Percentiles rank a stretch among this genome's conserved stretches.
Evolutionary conservation across 805 yeast genomes (phyloP).

Genomic region (Candida krabiensis): DNA sequence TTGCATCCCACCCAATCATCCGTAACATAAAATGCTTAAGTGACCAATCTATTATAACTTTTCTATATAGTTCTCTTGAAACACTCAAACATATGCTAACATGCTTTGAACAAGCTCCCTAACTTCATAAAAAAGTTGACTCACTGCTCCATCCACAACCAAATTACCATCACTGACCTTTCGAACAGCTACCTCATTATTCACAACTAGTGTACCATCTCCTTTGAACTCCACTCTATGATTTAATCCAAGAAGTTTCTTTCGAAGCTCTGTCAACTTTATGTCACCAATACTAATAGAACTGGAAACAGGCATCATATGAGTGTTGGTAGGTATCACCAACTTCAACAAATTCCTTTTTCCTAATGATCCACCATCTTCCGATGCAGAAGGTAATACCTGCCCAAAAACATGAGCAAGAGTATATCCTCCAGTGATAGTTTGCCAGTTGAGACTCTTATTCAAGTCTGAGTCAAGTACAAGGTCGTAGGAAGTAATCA

Average conservation of each 20-base stretch:
- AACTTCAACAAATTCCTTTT: constrained; percentile 13
- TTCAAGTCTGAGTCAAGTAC: constrained; percentile 65
- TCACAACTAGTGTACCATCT: constrained; percentile 88
- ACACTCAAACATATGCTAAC: constrained; percentile 64
- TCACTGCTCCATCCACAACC: constrained; percentile 79
- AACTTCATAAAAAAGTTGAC: constrained; percentile 74
- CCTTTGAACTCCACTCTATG: constrained; percentile 86
- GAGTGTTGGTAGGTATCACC: constrained; percentile 11
- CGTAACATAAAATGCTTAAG: too few relatives aligned
- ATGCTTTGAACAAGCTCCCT: constrained; percentile 68
- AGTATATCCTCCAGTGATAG: constrained; percentile 73
- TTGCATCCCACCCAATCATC: too few relatives aligned
- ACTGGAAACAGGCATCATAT: constrained; percentile 16
- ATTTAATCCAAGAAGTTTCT: constrained; percentile 54
- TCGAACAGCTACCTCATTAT: constrained; percentile 69
- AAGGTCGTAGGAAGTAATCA: constrained; percentile 56
- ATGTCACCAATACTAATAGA: constrained; percentile 81
- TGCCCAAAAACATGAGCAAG: constrained; percentile 83
- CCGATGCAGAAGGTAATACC: constrained; percentile 29
- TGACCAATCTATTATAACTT: too few relatives aligned
- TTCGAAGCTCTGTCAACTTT: constrained; percentile 74
- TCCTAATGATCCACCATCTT: constrained; percentile 6
- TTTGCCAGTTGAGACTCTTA: constrained; percentile 76
- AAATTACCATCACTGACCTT: constrained; percentile 82
- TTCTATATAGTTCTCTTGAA: too few relatives aligned